A percentile compares a stretch with the other conserved stretches of the same genome.
Conservation (phyloP, 106 monocot genomes). For the Triglochin maritima region DNA sequence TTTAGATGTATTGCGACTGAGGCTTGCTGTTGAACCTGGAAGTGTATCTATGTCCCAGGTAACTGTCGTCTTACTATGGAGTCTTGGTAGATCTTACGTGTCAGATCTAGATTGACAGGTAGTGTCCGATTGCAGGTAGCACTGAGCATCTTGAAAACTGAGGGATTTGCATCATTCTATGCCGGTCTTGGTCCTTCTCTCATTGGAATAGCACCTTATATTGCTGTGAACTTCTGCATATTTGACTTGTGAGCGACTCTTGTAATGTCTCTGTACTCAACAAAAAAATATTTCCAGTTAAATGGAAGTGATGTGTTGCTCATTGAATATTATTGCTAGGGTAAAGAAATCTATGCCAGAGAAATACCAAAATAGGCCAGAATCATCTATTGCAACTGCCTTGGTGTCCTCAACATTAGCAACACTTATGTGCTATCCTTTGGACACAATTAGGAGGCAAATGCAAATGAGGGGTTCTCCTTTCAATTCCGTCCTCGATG, state of each 20-base stretch:
- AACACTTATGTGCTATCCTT: slow-evolving; percentile 86
- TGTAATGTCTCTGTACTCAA: slow-evolving; percentile 1
- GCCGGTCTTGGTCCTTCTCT: slow-evolving; percentile 93
- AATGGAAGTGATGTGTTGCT: slow-evolving; percentile 2
- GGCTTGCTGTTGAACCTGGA: slow-evolving; percentile 90
- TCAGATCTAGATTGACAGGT: neutral
- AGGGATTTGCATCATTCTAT: slow-evolving; percentile 89
- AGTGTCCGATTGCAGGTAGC: slow-evolving; percentile 48
- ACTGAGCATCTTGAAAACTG: slow-evolving; percentile 75
- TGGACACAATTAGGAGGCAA: slow-evolving; percentile 94
- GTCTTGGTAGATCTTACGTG: neutral
- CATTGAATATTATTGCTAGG: slow-evolving; percentile 25
- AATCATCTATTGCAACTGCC: slow-evolving; percentile 76
- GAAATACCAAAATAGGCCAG: slow-evolving; percentile 76
- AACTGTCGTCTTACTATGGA: neutral
- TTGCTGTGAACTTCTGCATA: slow-evolving; percentile 95
- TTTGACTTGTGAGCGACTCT: slow-evolving; percentile 80
- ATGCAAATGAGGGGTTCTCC: slow-evolving; percentile 98
- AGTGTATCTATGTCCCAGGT: slow-evolving; percentile 88
- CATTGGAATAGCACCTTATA: slow-evolving; percentile 89
- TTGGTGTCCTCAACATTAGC: slow-evolving; percentile 83
- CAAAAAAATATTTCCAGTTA: neutral
- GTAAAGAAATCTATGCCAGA: slow-evolving; percentile 94
- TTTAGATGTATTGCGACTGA: slow-evolving; percentile 80
- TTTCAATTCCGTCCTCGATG: slow-evolving; percentile 68